A percentile compares a stretch with the other conserved stretches of the same genome.
phyloP scores from a whole-genome alignment of 1,284 basidiomycete genomes.

The Irpex rosettiformis region DNA sequence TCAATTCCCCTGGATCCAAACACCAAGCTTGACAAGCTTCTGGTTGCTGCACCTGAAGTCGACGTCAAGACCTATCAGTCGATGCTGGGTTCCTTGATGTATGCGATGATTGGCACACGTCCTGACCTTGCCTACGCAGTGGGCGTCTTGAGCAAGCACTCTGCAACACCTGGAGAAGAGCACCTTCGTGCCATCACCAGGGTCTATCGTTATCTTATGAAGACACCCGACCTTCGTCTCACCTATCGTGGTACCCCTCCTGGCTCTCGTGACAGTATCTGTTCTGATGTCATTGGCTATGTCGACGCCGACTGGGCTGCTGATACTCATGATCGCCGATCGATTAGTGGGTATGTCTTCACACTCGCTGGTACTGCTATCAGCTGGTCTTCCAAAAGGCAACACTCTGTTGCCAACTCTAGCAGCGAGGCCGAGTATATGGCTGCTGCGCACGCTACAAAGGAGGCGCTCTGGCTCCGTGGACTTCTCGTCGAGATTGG shows the following conservation, averaged over 20 bases:
- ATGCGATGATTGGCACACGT: constrained; percentile 10
- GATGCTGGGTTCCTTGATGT: constrained; percentile 8
- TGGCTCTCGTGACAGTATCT: not conserved
- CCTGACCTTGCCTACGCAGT: constrained; percentile 10
- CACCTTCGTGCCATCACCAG: constrained; percentile 24
- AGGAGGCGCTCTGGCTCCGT: constrained; percentile 24
- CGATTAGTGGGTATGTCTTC: constrained; percentile 27
- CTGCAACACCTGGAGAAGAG: constrained; percentile 5
- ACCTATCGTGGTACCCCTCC: constrained; percentile 11
- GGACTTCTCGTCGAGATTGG: constrained; percentile 10
- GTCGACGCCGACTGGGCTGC: constrained; percentile 33
- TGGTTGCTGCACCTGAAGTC: not conserved
- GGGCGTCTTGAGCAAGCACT: constrained; percentile 7
- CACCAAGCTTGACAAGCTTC: constrained; percentile 14
- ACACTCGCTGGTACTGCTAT: constrained; percentile 25
- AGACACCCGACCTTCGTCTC: constrained; percentile 13
- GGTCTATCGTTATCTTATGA: constrained; percentile 26
- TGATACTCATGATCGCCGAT: constrained; percentile 13
- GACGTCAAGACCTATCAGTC: constrained; percentile 8
- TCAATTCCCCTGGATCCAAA: constrained; percentile 30
- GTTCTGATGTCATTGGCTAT: constrained; percentile 30
- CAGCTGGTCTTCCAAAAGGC: constrained; percentile 28
- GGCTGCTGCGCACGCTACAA: constrained; percentile 15
- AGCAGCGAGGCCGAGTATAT: constrained; percentile 29
- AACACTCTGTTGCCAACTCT: constrained; percentile 27